Evolutionary conservation across 768 basidiomycete species (phyloP).

Genomic region (Neoboletus subvelutipes): DNA sequence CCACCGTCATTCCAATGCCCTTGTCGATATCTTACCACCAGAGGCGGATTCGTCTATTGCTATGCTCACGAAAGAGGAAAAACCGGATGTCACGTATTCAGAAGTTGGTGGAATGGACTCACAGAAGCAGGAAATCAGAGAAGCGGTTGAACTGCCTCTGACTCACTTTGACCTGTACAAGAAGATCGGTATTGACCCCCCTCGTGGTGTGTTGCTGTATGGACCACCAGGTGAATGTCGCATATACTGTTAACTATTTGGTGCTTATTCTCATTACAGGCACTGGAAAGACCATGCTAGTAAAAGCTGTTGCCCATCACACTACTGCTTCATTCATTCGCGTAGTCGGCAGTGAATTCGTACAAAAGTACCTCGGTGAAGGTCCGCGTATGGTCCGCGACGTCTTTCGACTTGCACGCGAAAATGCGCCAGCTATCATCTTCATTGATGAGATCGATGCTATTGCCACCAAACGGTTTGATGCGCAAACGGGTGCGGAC

Average conservation of each 20-base stretch:
- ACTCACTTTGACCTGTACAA: constrained; percentile 98
- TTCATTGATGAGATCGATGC: constrained; percentile 99
- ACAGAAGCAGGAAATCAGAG: constrained; percentile 98
- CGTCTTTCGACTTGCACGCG: constrained; percentile 95
- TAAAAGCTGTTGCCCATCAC: constrained; percentile 98
- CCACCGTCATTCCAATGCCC: constrained; percentile 96
- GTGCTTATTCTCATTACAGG: constrained; percentile 46
- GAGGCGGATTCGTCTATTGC: constrained; percentile 97
- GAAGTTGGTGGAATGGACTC: constrained; percentile 97
- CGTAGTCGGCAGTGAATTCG: constrained; percentile 97
- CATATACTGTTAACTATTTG: neutral
- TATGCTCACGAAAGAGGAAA: constrained; percentile 93
- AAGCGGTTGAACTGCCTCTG: constrained; percentile 94
- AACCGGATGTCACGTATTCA: constrained; percentile 88
- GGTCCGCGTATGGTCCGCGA: constrained; percentile 99
- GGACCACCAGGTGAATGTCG: constrained; percentile 82
- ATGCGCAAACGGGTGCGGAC: constrained; percentile 98
- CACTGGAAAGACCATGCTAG: constrained; percentile 99
- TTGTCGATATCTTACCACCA: constrained; percentile 97
- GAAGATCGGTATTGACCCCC: constrained; percentile 99
- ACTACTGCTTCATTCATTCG: constrained; percentile 98
- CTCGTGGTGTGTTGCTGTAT: constrained; percentile 93
- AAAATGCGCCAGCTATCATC: constrained; percentile 97
- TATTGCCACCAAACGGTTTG: constrained; percentile 99
- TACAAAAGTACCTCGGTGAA: constrained; percentile 99